Conservation (phyloP, 805 yeast genomes). For the Teunomyces atbi region DNA sequence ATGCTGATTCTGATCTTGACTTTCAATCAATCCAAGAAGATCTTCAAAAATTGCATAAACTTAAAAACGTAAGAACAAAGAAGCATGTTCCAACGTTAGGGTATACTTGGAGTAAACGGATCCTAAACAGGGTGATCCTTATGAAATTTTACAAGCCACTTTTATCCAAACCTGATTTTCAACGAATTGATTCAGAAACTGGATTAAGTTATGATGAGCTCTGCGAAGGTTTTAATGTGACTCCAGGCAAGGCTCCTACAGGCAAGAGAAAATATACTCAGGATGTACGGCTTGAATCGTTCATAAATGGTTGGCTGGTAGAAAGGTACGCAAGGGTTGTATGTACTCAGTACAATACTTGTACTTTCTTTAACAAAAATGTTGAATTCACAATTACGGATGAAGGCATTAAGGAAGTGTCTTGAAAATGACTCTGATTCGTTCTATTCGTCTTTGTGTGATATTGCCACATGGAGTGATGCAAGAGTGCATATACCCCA, state of each 20-base stretch:
- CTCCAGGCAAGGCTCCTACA: neutral
- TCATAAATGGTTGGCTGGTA: slow-evolving; percentile 25
- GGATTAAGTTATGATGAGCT: slow-evolving; percentile 13
- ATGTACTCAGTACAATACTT: slow-evolving; percentile 9
- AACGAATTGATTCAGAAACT: slow-evolving; percentile 14
- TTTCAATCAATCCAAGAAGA: neutral
- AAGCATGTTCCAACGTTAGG: slow-evolving; percentile 32
- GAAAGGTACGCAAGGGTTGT: slow-evolving; percentile 25
- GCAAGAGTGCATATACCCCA: neutral
- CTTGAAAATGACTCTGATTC: neutral
- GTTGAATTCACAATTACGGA: slow-evolving; percentile 17
- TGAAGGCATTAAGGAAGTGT: slow-evolving; percentile 15
- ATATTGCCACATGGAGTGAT: neutral
- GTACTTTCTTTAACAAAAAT: slow-evolving; percentile 6
- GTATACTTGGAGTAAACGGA: slow-evolving; percentile 29
- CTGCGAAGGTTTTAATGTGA: slow-evolving; percentile 12
- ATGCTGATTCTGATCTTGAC: neutral
- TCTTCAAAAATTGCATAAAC: slow-evolving; percentile 1
- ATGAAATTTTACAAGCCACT: slow-evolving; percentile 29
- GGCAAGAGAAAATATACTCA: slow-evolving; percentile 2
- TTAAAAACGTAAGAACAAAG: slow-evolving; percentile 11
- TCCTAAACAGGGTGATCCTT: slow-evolving; percentile 24
- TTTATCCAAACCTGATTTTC: slow-evolving; percentile 7
- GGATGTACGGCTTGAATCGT: slow-evolving; percentile 3
- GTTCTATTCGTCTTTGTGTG: slow-evolving; percentile 1